phyloP scores from a whole-genome alignment of 148 eudicot species.

The Cornus suecica region DNA sequence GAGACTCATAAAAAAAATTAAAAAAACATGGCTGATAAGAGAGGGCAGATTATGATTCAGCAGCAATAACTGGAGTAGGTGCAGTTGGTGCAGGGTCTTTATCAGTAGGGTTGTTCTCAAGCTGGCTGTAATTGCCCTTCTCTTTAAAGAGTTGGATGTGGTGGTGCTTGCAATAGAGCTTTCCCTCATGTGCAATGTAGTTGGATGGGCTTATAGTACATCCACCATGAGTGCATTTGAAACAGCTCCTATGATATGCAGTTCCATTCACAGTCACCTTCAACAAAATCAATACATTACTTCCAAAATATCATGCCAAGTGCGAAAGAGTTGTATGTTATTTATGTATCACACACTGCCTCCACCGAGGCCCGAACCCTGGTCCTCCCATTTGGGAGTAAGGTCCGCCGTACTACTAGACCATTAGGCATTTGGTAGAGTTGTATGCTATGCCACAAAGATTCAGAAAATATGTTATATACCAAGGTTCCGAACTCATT shows the following conservation, averaged over 20 bases:
- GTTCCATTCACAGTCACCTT: conserved; percentile 65
- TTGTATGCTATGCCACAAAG: neutral
- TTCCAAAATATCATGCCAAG: no score
- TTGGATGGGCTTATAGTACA: conserved; percentile 85
- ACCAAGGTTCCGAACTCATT: neutral
- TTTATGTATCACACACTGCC: no score
- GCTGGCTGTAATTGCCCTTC: conserved; percentile 84
- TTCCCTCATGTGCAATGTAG: conserved; percentile 74
- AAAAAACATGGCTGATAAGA: no score
- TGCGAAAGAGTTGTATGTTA: no score
- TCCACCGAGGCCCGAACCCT: no score
- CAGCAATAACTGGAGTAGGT: conserved; percentile 16
- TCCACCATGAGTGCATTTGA: conserved; percentile 84
- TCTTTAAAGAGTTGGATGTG: conserved; percentile 74
- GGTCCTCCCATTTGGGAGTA: no score
- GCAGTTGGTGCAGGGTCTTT: conserved; percentile 8
- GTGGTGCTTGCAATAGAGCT: conserved; percentile 83
- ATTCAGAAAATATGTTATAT: no score
- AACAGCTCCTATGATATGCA: conserved; percentile 71
- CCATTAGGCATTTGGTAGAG: no score
- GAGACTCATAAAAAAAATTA: no score
- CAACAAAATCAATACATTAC: neutral
- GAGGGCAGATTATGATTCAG: conserved; percentile 25
- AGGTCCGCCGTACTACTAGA: no score
- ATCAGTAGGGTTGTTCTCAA: conserved; percentile 50